Percentiles rank a stretch among this genome's conserved stretches.
Evolutionary conservation across 2,329 filamentous ascomycete genomes (phyloP).

Genomic region (Scleromitrula shiraiana): DNA sequence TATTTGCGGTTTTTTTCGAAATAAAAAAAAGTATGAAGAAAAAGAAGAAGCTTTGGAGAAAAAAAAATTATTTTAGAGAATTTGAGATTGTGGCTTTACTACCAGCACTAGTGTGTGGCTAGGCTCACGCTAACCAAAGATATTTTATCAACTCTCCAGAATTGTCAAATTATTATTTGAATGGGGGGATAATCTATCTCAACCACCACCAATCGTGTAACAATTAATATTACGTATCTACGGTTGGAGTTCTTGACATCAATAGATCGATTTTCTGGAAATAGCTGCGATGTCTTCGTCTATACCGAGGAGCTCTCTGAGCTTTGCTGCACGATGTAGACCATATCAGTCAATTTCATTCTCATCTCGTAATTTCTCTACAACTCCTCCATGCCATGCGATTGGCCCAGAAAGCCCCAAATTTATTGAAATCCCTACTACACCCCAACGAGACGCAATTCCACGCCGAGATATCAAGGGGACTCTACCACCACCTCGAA

Average conservation of each 20-base stretch:
- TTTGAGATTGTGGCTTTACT: constrained; percentile 17
- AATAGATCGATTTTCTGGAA: no score
- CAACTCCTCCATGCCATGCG: constrained; percentile 34
- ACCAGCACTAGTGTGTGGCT: constrained; percentile 14
- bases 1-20: no score
- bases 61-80: constrained; percentile 19
- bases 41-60: constrained; percentile 14
- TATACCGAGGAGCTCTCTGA: constrained; percentile 23
- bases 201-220: no score
- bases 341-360: constrained; percentile 16
- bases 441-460: constrained; percentile 51
- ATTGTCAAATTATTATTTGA: constrained; percentile 7
- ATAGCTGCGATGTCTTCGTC: constrained; percentile 23
- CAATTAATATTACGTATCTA: no score
- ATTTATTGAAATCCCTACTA: constrained; percentile 74
- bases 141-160: constrained; percentile 10
- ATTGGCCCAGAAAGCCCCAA: constrained; percentile 79
- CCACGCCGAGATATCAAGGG: constrained; percentile 54
- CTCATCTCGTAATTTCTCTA: constrained; percentile 37
- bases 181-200: neutral
- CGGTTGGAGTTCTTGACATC: no score
- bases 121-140: constrained; percentile 13
- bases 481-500: constrained; percentile 72
- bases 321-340: constrained; percentile 26
- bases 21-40: constrained; percentile 13